Conservation (phyloP, 345 rosid genomes). For the Microthlaspi erraticum region DNA sequence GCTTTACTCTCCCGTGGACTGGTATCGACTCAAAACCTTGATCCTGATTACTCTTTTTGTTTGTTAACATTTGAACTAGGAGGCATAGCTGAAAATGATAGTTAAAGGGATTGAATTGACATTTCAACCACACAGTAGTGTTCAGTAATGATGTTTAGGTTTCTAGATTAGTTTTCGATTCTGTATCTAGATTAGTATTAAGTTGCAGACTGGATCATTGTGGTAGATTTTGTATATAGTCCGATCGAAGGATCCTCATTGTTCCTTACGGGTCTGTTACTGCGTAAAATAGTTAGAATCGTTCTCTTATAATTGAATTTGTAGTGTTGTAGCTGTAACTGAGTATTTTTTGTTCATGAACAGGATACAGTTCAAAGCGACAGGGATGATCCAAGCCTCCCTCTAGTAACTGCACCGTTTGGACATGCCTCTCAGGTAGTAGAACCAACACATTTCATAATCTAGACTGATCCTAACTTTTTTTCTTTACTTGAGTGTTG, state of each 20-base stretch:
- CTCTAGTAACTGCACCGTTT: constrained; percentile 96
- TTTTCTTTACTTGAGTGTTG: constrained; percentile 8
- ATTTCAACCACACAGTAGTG: neutral
- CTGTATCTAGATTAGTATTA: neutral
- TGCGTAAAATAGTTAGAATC: neutral
- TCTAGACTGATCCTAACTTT: neutral
- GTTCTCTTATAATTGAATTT: neutral
- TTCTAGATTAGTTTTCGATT: neutral
- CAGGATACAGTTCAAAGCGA: constrained; percentile 91
- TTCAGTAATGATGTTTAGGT: constrained; percentile 5
- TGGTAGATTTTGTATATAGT: constrained; percentile 20
- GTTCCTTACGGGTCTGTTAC: neutral
- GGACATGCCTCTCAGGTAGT: constrained; percentile 99
- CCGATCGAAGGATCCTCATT: constrained; percentile 1
- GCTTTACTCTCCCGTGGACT: constrained; percentile 95
- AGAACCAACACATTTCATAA: constrained; percentile 18
- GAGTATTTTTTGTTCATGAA: constrained; percentile 1
- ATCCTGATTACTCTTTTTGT: constrained; percentile 9
- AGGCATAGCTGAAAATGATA: constrained; percentile 9
- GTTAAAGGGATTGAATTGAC: neutral
- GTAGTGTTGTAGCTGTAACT: constrained; percentile 5
- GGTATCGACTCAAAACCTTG: constrained; percentile 52
- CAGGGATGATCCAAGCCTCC: constrained; percentile 92
- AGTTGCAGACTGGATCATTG: constrained; percentile 4
- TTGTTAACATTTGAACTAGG: neutral